phyloP scores from a whole-genome alignment of 2,329 filamentous ascomycete genomes.

The Stachybotrys chlorohalonatus region DNA sequence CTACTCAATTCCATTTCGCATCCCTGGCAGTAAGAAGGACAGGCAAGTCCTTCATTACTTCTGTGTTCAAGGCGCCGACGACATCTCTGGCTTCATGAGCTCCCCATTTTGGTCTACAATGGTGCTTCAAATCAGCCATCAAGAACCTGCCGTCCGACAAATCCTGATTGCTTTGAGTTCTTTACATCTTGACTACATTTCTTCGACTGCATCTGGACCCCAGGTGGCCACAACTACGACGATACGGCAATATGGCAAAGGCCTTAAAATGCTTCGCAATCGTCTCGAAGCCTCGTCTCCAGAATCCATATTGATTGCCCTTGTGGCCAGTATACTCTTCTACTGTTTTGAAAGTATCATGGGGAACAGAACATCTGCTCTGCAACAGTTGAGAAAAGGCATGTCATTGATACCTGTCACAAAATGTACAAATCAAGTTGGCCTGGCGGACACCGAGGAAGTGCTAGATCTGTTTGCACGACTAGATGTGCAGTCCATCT shows the following conservation, averaged over 20 bases:
- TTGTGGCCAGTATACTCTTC: constrained; percentile 7
- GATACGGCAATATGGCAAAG: background rate
- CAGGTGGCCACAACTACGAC: background rate
- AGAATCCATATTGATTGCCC: background rate
- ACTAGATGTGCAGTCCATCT: constrained; percentile 4
- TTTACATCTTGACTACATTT: constrained; percentile 3
- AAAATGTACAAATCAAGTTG: background rate
- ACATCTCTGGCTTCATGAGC: constrained; percentile 5
- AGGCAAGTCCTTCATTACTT: constrained; percentile 8
- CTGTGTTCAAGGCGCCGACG: constrained; percentile 4
- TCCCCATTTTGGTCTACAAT: constrained; percentile 6
- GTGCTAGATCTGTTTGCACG: constrained; percentile 1
- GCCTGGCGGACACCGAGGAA: background rate
- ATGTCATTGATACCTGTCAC: background rate
- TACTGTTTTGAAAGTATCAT: constrained; percentile 6
- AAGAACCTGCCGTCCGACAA: constrained; percentile 6
- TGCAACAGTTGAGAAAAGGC: constrained; percentile 3
- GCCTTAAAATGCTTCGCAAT: too few species aligned
- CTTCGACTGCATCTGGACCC: background rate
- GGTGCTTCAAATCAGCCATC: constrained; percentile 5
- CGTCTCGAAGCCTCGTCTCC: background rate
- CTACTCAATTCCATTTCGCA: constrained; percentile 8
- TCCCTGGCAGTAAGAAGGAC: constrained; percentile 8
- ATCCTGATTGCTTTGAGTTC: constrained; percentile 6
- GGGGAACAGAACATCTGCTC: constrained; percentile 5